Evolutionary conservation across 306 rosid genomes (phyloP), one percentile per base, ranked within the genome.

Genomic region (Vigna angularis): DNA sequence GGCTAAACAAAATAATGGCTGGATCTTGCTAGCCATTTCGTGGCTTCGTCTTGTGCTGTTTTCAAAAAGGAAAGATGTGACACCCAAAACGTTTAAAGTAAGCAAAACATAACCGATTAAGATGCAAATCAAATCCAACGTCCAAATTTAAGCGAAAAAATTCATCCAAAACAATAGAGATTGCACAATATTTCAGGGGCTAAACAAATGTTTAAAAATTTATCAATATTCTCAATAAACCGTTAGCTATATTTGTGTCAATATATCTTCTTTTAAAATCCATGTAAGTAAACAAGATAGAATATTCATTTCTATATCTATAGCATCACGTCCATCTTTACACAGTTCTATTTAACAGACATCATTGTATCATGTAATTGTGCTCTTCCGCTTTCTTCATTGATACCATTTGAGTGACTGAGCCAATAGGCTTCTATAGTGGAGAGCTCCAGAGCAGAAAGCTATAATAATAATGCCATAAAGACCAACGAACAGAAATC

Each of bases 321-420:
- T 83, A 81, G 56, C 69, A 75, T 45, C 52, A 22, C 4, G 30
- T 28, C 45, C 52, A 49, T 79, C 50, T 70, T 70, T 82, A 57
- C 79, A 81, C 51, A 40, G 22, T 57, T 74, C 82, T 66, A 74
- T 59, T 69, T 68, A 66, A 61, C 47, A 48, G 59, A 67, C 82
- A 62, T 64, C 49, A 20, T 51, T 72, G 30, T 42, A 81, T 55
- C 44, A 66, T 49, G 75, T 55, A 34, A 66, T 44, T 48, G 38
- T 49, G 55, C 20, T 30, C 45, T 49, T 67, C 47, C 53, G 66
- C 77, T 75, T 57, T 69, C 58, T 69, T 58, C 72, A 52, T 40
- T 67, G 61, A 66, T 57, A 59, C 56, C 78, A 73, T 40, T 78
- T 58, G 22, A 51, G 62, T 24, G 13, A 9, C 59, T 18, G 13